Evolutionary conservation across 805 yeast species (phyloP).

Genomic region (Sungouiozyma intestinalis): DNA sequence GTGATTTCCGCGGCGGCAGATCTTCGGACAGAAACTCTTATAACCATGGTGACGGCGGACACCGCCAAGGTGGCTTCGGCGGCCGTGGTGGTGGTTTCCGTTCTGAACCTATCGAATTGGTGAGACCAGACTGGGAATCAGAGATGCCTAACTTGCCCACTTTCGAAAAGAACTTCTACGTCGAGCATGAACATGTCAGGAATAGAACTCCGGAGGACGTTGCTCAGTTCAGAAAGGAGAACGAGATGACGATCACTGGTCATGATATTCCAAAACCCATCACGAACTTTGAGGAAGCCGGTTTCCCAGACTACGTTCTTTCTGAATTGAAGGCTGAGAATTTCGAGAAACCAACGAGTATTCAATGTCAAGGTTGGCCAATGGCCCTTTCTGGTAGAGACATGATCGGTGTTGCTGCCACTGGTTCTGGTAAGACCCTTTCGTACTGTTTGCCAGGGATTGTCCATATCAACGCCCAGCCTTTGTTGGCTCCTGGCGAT

Average conservation of each 20-base stretch:
- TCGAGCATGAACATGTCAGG: conserved; percentile 71
- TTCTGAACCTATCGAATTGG: conserved; percentile 28
- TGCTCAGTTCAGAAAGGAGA: conserved; percentile 60
- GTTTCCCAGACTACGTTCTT: conserved; percentile 91
- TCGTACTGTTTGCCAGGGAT: conserved; percentile 95
- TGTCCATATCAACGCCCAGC: conserved; percentile 97
- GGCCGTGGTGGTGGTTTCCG: conserved; percentile 28
- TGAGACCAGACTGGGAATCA: conserved; percentile 71
- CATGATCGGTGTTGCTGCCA: conserved; percentile 97
- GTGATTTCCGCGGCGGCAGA: conserved; percentile 33
- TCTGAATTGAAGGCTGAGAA: conserved; percentile 85
- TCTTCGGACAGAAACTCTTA: conserved; percentile 30
- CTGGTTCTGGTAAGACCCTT: conserved; percentile 98
- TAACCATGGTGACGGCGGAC: conserved; percentile 28
- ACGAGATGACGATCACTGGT: conserved; percentile 82
- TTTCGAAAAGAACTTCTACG: conserved; percentile 91
- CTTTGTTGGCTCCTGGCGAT: conserved; percentile 83
- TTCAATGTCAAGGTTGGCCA: conserved; percentile 99
- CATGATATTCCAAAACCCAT: conserved; percentile 89
- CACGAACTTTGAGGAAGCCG: conserved; percentile 89
- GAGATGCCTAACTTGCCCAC: conserved; percentile 54
- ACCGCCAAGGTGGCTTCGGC: conserved; percentile 20
- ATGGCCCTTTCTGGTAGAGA: conserved; percentile 99
- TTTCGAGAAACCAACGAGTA: conserved; percentile 87
- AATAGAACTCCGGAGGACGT: conserved; percentile 68